Base-by-base conservation (phyloP, 2,329 filamentous ascomycete genomes). In the Aspergillus carbonarius region DNA sequence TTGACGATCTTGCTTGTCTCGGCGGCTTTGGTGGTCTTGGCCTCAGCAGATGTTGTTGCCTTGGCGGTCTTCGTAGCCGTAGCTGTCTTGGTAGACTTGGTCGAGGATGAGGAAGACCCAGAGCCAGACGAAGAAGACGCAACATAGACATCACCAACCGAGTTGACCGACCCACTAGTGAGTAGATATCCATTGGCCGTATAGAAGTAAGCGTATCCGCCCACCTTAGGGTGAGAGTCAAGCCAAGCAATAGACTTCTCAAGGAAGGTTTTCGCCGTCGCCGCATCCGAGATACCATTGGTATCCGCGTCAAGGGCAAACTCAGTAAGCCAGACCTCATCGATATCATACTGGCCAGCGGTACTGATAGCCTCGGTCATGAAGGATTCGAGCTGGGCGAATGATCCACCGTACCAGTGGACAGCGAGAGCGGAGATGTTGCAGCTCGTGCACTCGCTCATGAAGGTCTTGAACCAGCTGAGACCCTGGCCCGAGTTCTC, bases 391-490 rank as follows among this genome's bases (percentile, higher is more conserved):
- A 53, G 50, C 15, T 53, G 32, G n/a, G 23, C 50, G 8, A 53
- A 25, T 1, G 50, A 53, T 4, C 27, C 50, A 15, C 50, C 50
- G 35, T 53, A 53, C 50, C 50, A 53, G 37, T 53, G 50, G 15
- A 53, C 50, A n/a, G 50, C 50, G 15, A 53, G 35, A 9, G 35
- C 50, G 2, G 50, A 53, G 50, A 53, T 30, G 34, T 53, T 53
- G 50, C 50, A 53, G 50, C 34, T 40, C 13, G 10, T 25, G 50
- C 50, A 53, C 10, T 53, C 50, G 37, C 15, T 17, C 50, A 53
- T 53, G 37, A 53, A 53, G 15, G 20, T 20, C 23, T 53, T 53
- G 50, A 53, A 42, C 50, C 50, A 53, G 50, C 25, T 35, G 9
- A 53, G 23, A 3, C 50, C 50, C 35, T 53, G 17, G 23, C 50